These are phyloP conservation scores for Colletotrichum australisinense DNA, from an alignment of 2,329 filamentous ascomycete species.

Conservation along the genomic window DNA sequence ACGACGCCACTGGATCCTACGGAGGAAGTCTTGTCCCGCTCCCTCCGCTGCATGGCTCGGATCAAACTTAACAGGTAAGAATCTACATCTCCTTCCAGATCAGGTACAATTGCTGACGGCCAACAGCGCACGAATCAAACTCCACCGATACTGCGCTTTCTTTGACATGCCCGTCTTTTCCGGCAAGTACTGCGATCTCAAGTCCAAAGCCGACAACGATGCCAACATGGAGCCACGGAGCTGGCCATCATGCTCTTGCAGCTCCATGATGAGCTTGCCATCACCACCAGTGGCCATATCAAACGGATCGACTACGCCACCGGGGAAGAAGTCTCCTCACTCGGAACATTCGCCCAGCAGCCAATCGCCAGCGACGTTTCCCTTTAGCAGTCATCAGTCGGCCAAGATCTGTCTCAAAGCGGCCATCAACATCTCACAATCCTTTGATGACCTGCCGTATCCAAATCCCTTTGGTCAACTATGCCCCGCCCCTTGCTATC, in stretches of 20 bases:
- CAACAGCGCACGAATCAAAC: slow-evolving; percentile 60
- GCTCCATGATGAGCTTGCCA: slow-evolving; percentile 41
- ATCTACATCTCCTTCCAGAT: not conserved
- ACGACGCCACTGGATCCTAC: slow-evolving; percentile 49
- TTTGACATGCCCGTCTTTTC: slow-evolving; percentile 61
- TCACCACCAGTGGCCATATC: slow-evolving; percentile 45
- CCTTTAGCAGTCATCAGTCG: slow-evolving; percentile 59
- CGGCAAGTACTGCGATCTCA: slow-evolving; percentile 61
- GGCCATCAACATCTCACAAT: slow-evolving; percentile 58
- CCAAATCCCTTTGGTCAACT: slow-evolving; percentile 53
- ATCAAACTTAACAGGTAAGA: slow-evolving; percentile 62
- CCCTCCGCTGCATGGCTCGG: slow-evolving; percentile 57
- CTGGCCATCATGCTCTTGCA: slow-evolving; percentile 50
- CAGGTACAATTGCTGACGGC: not conserved
- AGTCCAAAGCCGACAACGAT: slow-evolving; percentile 42
- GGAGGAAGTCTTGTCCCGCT: slow-evolving; percentile 55
- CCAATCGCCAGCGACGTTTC: slow-evolving; percentile 43
- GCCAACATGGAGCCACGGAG: slow-evolving; percentile 44
- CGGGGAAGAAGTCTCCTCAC: slow-evolving; percentile 38
- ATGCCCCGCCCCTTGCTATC: slow-evolving; percentile 46
- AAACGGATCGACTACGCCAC: slow-evolving; percentile 40
- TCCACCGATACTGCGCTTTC: slow-evolving; percentile 64
- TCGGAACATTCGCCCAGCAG: slow-evolving; percentile 27
- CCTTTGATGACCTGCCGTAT: slow-evolving; percentile 58
- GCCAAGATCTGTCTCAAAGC: slow-evolving; percentile 61